These are phyloP conservation scores for Xanthoceras sorbifolium DNA, from an alignment of 345 rosid genomes.

Conservation along the genomic window DNA sequence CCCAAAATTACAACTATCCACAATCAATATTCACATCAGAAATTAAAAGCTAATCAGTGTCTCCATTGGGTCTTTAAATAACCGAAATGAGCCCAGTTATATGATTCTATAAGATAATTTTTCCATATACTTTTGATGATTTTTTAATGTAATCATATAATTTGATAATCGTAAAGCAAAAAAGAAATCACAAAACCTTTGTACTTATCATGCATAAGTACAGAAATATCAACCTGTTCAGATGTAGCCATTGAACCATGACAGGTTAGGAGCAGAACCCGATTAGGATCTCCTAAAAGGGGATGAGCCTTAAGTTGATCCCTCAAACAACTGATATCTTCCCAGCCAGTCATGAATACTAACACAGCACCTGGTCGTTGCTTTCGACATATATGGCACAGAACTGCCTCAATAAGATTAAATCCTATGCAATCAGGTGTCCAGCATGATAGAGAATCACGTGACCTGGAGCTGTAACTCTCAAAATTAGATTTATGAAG, in stretches of 20 bases:
- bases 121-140: neutral
- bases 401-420: constrained; percentile 92
- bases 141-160: neutral
- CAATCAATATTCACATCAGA: neutral
- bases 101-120: neutral
- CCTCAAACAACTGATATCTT: constrained; percentile 85
- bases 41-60: neutral
- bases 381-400: constrained; percentile 95
- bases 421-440: constrained; percentile 93
- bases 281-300: constrained; percentile 94
- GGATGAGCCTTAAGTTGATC: constrained; percentile 98
- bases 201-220: neutral
- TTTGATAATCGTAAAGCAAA: constrained; percentile 1
- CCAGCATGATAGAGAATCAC: constrained; percentile 91
- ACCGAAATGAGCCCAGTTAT: neutral
- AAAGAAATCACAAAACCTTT: neutral
- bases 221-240: constrained; percentile 65
- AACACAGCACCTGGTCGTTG: constrained; percentile 92
- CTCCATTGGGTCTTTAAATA: neutral
- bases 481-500: constrained; percentile 84
- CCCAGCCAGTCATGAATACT: constrained; percentile 99
- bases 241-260: constrained; percentile 99
- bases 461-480: constrained; percentile 74
- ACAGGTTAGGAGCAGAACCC: constrained; percentile 83
- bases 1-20: neutral